phyloP scores from a whole-genome alignment of 768 basidiomycete genomes.

The Suillus hirtellus region DNA sequence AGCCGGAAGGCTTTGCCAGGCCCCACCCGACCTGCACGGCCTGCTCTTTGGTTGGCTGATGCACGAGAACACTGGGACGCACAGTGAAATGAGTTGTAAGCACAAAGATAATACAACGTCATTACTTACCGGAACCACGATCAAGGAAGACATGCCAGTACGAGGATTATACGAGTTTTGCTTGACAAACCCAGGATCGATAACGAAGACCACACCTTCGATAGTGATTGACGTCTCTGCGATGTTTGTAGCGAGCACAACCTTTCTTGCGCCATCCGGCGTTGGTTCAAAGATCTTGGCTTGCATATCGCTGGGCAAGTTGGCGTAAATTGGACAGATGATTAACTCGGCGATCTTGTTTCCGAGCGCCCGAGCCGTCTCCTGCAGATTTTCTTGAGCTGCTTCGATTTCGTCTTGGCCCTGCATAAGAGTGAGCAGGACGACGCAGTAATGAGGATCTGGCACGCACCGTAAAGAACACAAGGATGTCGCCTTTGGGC shows the following conservation, averaged over 20 bases:
- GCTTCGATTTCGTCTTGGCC: slow-evolving; percentile 99
- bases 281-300: slow-evolving; percentile 99
- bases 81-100: not conserved
- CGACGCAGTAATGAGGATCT: not conserved
- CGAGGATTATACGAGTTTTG: slow-evolving; percentile 98
- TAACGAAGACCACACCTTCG: slow-evolving; percentile 98
- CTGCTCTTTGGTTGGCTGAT: slow-evolving; percentile 95
- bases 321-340: slow-evolving; percentile 97
- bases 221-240: slow-evolving; percentile 99
- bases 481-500: slow-evolving; percentile 94
- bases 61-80: slow-evolving; percentile 83
- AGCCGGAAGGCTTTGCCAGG: slow-evolving; percentile 98
- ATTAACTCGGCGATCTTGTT: slow-evolving; percentile 96
- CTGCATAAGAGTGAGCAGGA: slow-evolving; percentile 29
- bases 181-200: slow-evolving; percentile 99
- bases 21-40: slow-evolving; percentile 95
- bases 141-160: slow-evolving; percentile 96
- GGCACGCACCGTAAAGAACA: slow-evolving; percentile 84
- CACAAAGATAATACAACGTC: slow-evolving; percentile 3
- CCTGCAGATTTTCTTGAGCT: slow-evolving; percentile 92
- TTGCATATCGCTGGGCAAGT: slow-evolving; percentile 99
- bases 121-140: slow-evolving; percentile 85
- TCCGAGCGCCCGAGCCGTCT: slow-evolving; percentile 91
- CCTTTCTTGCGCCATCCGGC: slow-evolving; percentile 93
- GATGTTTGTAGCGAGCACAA: slow-evolving; percentile 97